Evolutionary conservation across 78 protist genomes (phyloP).

Genomic region (Dictyostelium firmibasis): DNA sequence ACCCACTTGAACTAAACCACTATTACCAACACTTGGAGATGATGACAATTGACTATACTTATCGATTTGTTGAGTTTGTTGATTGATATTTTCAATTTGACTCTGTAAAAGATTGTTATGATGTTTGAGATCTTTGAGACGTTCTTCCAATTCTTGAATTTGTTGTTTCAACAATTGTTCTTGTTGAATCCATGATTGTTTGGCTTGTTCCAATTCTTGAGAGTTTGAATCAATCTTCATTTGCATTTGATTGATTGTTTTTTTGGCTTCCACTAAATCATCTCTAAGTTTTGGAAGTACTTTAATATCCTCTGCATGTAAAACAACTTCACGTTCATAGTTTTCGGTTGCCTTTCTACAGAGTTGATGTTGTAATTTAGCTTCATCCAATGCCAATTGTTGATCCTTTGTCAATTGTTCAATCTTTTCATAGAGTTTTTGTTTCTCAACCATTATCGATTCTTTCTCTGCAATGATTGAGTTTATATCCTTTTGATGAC

Average conservation of each 20-base stretch:
- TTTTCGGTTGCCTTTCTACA: conserved; percentile 51
- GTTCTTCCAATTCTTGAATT: conserved; percentile 39
- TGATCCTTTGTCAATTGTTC: conserved; percentile 19
- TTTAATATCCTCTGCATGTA: conserved; percentile 66
- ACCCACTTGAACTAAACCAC: background rate
- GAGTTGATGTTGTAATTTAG: conserved; percentile 16
- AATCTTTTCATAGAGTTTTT: conserved; percentile 14
- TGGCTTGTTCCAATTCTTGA: background rate
- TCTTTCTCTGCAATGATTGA: conserved; percentile 19
- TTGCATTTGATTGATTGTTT: background rate
- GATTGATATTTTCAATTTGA: conserved; percentile 37
- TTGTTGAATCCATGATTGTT: conserved; percentile 43
- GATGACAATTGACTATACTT: background rate
- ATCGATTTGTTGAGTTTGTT: conserved; percentile 33
- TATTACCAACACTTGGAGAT: background rate
- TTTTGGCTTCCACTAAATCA: conserved; percentile 32
- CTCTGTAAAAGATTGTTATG: conserved; percentile 30
- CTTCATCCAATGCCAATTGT: conserved; percentile 28
- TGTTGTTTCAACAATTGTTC: conserved; percentile 25
- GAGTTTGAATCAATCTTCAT: background rate
- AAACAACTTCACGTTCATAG: conserved; percentile 42
- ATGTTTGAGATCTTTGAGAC: conserved; percentile 65
- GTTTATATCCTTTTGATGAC: conserved; percentile 53
- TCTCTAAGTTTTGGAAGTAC: conserved; percentile 15
- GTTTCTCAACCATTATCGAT: background rate